phyloP scores from a whole-genome alignment of 768 basidiomycete genomes.

The Calocybe cyanea region DNA sequence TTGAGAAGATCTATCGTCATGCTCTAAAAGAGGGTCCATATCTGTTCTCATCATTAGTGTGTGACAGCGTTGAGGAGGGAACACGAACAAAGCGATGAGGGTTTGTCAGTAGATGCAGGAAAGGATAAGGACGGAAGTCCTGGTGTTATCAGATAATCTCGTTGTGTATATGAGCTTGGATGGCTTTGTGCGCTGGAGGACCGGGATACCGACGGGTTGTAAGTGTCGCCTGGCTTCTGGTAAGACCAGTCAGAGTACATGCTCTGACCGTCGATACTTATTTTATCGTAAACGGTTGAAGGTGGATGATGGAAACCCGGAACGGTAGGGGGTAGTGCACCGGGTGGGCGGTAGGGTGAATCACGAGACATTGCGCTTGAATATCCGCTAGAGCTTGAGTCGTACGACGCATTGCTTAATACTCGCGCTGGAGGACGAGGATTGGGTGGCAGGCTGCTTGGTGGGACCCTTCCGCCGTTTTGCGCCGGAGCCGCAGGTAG shows the following conservation, averaged over 20 bases:
- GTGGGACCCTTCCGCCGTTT: conserved; percentile 14
- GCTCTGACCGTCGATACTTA: conserved; percentile 8
- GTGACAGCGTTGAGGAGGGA: not conserved
- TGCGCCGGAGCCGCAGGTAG: conserved; percentile 21
- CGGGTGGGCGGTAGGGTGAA: conserved; percentile 26
- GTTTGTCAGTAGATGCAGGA: conserved; percentile 1
- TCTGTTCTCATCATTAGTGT: conserved; percentile 7
- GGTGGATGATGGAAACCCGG: conserved; percentile 19
- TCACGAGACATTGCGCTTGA: conserved; percentile 16
- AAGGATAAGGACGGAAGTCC: conserved; percentile 4
- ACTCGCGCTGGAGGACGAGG: conserved; percentile 13
- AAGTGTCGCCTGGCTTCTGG: conserved; percentile 15
- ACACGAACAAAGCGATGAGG: conserved; percentile 12
- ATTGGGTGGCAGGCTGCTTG: conserved; percentile 17
- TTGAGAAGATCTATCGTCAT: conserved; percentile 11
- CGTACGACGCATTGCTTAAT: conserved; percentile 13
- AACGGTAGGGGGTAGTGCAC: conserved; percentile 22
- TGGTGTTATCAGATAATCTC: conserved; percentile 3
- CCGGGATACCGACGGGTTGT: conserved; percentile 6
- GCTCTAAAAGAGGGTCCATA: conserved; percentile 7
- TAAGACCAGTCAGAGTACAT: conserved; percentile 14
- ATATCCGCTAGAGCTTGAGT: conserved; percentile 20
- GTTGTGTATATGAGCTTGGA: conserved; percentile 6
- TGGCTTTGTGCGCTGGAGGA: conserved; percentile 11
- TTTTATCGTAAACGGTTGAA: conserved; percentile 4